Evolutionary conservation across 768 basidiomycete genomes (phyloP).

Genomic region (Hemileccinum impolitum): DNA sequence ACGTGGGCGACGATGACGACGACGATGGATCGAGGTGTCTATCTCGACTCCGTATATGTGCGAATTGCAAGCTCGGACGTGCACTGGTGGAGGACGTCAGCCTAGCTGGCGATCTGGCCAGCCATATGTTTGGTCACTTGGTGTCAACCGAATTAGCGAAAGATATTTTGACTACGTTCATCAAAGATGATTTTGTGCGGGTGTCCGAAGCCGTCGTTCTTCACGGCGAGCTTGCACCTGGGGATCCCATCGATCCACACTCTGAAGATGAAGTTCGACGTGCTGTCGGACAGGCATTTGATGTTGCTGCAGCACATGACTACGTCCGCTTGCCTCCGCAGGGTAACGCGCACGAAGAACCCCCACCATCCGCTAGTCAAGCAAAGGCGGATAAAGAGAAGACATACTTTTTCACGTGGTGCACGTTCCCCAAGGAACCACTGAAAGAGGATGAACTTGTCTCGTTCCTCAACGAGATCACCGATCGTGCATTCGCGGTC

Average conservation of each 20-base stretch:
- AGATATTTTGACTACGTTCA: neutral
- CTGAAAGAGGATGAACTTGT: constrained; percentile 3
- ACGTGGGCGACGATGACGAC: neutral
- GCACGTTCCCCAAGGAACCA: neutral
- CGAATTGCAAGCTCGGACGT: neutral
- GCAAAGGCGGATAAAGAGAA: neutral
- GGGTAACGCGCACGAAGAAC: neutral
- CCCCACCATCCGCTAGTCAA: neutral
- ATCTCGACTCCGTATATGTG: neutral
- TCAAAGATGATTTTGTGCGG: neutral
- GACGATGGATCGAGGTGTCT: neutral
- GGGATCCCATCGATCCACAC: neutral
- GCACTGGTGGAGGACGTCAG: neutral
- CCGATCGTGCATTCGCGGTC: constrained; percentile 7
- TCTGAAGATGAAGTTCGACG: neutral
- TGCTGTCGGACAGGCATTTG: constrained; percentile 6
- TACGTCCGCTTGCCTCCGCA: neutral
- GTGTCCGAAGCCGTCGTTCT: neutral
- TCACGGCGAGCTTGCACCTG: too few species aligned
- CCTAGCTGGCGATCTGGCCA: neutral
- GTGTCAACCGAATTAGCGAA: neutral
- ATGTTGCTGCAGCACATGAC: neutral
- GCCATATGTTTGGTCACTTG: constrained; percentile 1
- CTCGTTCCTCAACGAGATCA: constrained; percentile 5
- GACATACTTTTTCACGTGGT: constrained; percentile 3